Base-by-base conservation (phyloP, 495 filamentous ascomycete genomes). In the Thermothielavioides terrestris region DNA sequence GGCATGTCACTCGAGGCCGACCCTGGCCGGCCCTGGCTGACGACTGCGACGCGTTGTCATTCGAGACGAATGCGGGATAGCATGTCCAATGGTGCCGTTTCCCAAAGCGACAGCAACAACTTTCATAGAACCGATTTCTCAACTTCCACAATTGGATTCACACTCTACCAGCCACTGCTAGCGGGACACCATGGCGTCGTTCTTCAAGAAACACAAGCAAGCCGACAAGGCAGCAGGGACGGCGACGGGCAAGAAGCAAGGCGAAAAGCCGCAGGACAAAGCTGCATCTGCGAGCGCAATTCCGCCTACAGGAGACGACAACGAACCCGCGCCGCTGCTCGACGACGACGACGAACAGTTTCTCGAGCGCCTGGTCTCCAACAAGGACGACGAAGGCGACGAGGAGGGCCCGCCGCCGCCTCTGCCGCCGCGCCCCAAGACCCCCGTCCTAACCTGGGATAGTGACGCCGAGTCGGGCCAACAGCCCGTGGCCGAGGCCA, bases 271-370 rank as follows among this genome's bases (percentile, higher is more conserved):
- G 15, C 52, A 55, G 36, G 49, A 55, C n/a, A 56, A 64, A 18
- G 47, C 37, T 11, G 51, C 48, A 21, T 22, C 44, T 8, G 36
- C 47, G 17, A 21, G 32, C 39, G 32, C 22, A 22, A 44, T 26
- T 41, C 25, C 32, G 28, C 14, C 34, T 11, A 8, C 47, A 21
- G 34, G 43, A 8, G 27, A 35, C 26, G n/a, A 25, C 47, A 3
- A 50, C 37, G 21, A 42, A 4, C 40, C 48, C 11, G 46, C 56
- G 35, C 63, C 65, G 2, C 47, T 75, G 20, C 65, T 75, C 37
- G 61, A 71, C 47, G 56, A 60, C 11, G 67, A 70, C 9, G 72
- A 75, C 54, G 63, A 72, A 51, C 49, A 52, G 28, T 75, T 74
- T 49, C 62, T 75, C 35, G 66, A 71, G 56, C 64, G 56, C 7